A percentile compares a stretch with the other conserved stretches of the same genome.
Conservation (phyloP, 225 moss, liverwort and hornwort species). For the Asterella californica region DNA sequence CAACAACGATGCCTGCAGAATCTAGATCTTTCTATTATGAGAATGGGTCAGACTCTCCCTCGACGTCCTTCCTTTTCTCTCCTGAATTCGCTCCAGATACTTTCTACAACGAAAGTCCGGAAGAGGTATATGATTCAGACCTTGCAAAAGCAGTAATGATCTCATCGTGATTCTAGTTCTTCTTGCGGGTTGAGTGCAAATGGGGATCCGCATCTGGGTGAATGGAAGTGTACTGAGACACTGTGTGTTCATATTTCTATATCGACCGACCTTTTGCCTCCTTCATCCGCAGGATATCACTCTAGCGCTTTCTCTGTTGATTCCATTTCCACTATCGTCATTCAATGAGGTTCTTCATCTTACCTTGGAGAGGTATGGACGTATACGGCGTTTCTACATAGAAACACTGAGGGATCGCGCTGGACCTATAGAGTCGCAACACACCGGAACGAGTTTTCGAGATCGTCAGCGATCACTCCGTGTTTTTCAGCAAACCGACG, state of each 20-base stretch:
- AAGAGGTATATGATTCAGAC: neutral
- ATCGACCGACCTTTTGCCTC: no score
- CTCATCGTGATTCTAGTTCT: no score
- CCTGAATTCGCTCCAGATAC: neutral
- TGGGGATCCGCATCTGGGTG: no score
- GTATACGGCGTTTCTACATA: constrained; percentile 5
- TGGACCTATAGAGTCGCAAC: neutral
- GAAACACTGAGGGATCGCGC: neutral
- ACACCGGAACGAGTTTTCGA: constrained; percentile 2
- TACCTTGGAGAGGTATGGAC: neutral
- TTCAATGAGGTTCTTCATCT: neutral
- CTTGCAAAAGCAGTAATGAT: no score
- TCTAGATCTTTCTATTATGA: neutral
- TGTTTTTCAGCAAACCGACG: neutral
- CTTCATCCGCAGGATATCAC: neutral
- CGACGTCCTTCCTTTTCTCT: neutral
- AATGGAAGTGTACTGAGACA: no score
- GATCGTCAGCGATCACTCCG: constrained; percentile 5
- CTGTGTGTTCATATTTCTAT: no score
- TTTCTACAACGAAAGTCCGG: constrained; percentile 1
- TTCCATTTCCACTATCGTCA: neutral
- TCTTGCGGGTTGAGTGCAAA: no score
- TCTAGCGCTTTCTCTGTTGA: neutral
- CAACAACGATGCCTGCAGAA: neutral
- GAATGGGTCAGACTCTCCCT: neutral